Evolutionary conservation across 345 rosid species (phyloP).

Genomic region (Noccaea bulbosa): DNA sequence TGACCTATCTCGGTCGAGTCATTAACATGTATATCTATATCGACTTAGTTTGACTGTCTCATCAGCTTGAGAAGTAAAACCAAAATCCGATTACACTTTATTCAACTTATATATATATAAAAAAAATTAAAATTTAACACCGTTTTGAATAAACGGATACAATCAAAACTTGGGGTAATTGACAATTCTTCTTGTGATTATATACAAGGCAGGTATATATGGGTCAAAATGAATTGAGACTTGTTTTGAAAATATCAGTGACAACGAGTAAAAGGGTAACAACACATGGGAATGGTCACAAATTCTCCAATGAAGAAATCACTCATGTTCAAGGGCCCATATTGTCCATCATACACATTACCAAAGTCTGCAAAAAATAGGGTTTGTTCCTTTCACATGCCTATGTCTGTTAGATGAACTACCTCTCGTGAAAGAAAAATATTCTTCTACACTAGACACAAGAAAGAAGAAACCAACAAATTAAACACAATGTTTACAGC

Average conservation of each 20-base stretch:
- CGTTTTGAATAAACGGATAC: not conserved
- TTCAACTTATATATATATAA: not conserved
- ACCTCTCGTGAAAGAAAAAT: conserved; percentile 1
- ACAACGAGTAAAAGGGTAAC: conserved; percentile 42
- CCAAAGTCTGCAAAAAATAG: conserved; percentile 45
- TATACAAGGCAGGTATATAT: conserved; percentile 1
- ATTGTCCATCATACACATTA: conserved; percentile 35
- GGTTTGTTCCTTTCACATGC: conserved; percentile 50
- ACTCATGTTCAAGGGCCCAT: conserved; percentile 48
- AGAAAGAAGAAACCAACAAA: conserved; percentile 39
- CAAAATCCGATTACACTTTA: not conserved
- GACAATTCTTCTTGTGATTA: not conserved
- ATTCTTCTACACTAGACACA: conserved; percentile 26
- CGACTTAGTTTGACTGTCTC: not conserved
- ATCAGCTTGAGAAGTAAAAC: not conserved
- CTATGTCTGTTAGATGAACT: conserved; percentile 45
- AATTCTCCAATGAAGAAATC: conserved; percentile 39
- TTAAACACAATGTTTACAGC: conserved; percentile 26
- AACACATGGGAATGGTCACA: conserved; percentile 53
- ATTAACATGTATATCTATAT: not conserved
- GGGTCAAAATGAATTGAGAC: conserved; percentile 36
- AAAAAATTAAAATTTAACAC: not conserved
- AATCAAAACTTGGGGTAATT: not conserved
- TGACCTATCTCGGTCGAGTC: not conserved
- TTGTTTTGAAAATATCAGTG: conserved; percentile 22